Percentiles rank a stretch among this genome's conserved stretches.
phyloP scores from a whole-genome alignment of 805 yeast genomes.

The Zygoascus flipseniorum region DNA sequence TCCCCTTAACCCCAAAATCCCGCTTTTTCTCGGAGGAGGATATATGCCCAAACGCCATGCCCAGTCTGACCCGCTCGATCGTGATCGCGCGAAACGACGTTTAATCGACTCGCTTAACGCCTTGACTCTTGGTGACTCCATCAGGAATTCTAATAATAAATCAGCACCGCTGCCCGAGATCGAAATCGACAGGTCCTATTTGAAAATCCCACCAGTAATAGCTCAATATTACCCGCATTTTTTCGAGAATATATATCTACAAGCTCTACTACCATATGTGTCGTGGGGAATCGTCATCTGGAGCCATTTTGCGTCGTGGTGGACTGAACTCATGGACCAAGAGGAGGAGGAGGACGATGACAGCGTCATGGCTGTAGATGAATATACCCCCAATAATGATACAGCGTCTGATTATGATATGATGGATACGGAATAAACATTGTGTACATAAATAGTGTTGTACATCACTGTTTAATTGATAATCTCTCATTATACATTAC shows the following conservation, averaged over 20 bases:
- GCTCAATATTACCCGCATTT: not conserved
- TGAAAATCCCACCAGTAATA: not conserved
- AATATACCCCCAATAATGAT: not conserved
- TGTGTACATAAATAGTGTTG: too few species aligned
- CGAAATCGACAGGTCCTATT: not conserved
- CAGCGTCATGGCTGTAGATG: conserved; percentile 6
- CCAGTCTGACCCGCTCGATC: conserved; percentile 1
- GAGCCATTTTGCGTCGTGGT: not conserved
- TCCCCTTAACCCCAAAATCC: too few species aligned
- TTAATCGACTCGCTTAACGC: conserved; percentile 8
- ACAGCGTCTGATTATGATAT: not conserved
- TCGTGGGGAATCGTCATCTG: not conserved
- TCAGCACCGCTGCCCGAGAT: not conserved
- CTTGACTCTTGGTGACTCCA: conserved; percentile 6
- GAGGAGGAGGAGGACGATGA: conserved; percentile 1
- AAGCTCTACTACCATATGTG: not conserved
- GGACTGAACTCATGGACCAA: not conserved
- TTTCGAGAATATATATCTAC: not conserved
- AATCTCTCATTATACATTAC: not conserved
- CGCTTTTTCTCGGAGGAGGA: not conserved
- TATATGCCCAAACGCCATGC: conserved; percentile 1
- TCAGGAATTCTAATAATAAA: not conserved
- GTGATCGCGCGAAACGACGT: conserved; percentile 33
- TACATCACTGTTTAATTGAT: too few species aligned
- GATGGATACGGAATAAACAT: conserved; percentile 5